A percentile compares a stretch with the other conserved stretches of the same genome.
phyloP scores from a whole-genome alignment of 1,284 basidiomycete species.

The Heterobasidion irregulare region DNA sequence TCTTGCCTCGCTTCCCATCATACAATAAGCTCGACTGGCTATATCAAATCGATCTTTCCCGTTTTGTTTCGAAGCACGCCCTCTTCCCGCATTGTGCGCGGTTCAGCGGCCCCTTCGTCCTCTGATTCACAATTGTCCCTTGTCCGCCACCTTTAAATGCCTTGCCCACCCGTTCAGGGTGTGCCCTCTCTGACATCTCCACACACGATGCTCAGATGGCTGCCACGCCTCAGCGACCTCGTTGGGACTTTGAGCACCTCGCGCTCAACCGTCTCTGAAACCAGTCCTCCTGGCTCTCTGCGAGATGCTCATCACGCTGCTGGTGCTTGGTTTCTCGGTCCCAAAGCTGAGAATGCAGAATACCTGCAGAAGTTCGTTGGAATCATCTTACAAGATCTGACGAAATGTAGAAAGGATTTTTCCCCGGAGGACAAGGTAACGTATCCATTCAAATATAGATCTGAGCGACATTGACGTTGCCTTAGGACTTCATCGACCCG shows the following conservation, averaged over 20 bases:
- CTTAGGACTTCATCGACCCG: no score
- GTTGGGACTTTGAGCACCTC: neutral
- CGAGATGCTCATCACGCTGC: conserved; percentile 7
- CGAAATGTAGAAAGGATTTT: conserved; percentile 6
- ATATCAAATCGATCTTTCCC: no score
- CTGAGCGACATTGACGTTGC: no score
- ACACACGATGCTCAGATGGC: conserved; percentile 4
- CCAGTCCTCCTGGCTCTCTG: neutral
- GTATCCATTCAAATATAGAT: neutral
- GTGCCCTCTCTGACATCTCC: neutral
- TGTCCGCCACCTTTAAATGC: no score
- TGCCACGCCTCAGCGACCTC: conserved; percentile 1
- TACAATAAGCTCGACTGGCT: no score
- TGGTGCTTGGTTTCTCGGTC: conserved; percentile 12
- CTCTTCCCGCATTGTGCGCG: no score
- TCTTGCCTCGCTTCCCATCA: no score
- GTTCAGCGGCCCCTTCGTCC: no score
- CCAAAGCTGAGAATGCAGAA: conserved; percentile 11
- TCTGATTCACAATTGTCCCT: no score
- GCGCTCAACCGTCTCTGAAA: neutral
- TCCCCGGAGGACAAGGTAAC: conserved; percentile 6
- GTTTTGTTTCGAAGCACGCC: no score
- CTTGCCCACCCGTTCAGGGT: no score
- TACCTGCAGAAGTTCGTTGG: conserved; percentile 6
- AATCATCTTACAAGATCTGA: conserved; percentile 7